Evolutionary conservation across 345 rosid species (phyloP).

Genomic region (Rhodamnia argentea): DNA sequence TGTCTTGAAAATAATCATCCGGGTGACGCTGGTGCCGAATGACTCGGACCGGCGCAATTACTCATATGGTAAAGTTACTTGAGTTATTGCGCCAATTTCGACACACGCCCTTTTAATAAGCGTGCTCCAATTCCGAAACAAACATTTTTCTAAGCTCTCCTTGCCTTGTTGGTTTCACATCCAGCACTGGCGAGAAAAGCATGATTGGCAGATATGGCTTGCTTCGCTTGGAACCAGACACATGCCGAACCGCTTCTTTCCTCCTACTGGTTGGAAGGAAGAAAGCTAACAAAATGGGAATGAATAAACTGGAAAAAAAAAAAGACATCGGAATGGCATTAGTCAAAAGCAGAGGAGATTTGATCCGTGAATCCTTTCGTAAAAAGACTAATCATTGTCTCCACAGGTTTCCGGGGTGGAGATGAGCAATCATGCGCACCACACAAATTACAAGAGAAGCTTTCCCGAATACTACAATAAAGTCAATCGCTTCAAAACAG

Average conservation of each 20-base stretch:
- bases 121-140: background rate
- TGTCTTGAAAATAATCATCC: background rate
- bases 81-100: background rate
- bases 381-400: background rate
- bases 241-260: background rate
- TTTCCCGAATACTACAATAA: background rate
- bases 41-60: background rate
- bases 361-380: background rate
- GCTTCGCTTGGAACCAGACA: background rate
- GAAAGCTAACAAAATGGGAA: background rate
- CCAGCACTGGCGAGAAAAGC: background rate
- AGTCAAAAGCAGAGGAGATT: background rate
- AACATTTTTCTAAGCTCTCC: background rate
- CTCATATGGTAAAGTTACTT: background rate
- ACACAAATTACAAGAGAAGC: background rate
- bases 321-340: background rate
- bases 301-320: background rate
- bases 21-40: background rate
- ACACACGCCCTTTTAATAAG: too few relatives aligned
- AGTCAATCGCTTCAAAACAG: background rate
- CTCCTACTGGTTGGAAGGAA: background rate
- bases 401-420: background rate
- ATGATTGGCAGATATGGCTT: background rate
- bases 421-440: background rate
- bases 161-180: background rate